These are phyloP conservation scores for Candida nitratophila DNA, from an alignment of 805 yeast species.

Conservation along the genomic window DNA sequence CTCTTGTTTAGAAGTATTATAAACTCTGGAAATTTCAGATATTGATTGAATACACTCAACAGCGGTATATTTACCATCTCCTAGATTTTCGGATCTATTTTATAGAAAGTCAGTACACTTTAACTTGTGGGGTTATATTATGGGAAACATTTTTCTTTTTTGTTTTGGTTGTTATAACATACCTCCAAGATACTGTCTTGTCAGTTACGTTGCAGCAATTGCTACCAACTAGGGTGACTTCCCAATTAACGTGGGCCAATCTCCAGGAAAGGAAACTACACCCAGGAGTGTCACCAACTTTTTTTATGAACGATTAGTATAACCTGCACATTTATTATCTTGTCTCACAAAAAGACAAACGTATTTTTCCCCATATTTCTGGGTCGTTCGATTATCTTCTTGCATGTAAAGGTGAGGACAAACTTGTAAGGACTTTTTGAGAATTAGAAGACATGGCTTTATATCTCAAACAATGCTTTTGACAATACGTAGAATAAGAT, in stretches of 20 bases:
- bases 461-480: too few species aligned
- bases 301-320: background rate
- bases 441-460: too few species aligned
- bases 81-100: conserved; percentile 8
- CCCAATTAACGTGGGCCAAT: conserved; percentile 12
- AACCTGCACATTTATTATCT: too few species aligned
- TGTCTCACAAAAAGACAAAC: too few species aligned
- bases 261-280: conserved; percentile 24
- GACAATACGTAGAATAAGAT: too few species aligned
- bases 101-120: too few species aligned
- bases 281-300: conserved; percentile 25
- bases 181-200: conserved; percentile 11
- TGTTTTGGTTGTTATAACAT: background rate
- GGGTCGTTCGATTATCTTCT: too few species aligned
- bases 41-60: background rate
- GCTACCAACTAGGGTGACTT: conserved; percentile 12
- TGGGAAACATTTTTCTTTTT: too few species aligned
- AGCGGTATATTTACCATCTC: conserved; percentile 9
- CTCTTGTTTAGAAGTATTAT: conserved; percentile 1
- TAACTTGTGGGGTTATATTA: too few species aligned
- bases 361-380: too few species aligned
- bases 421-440: too few species aligned
- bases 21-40: conserved; percentile 1
- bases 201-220: conserved; percentile 7
- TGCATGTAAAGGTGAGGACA: too few species aligned